Base-by-base conservation (phyloP, 768 basidiomycete species). In the Boletales sp. region DNA sequence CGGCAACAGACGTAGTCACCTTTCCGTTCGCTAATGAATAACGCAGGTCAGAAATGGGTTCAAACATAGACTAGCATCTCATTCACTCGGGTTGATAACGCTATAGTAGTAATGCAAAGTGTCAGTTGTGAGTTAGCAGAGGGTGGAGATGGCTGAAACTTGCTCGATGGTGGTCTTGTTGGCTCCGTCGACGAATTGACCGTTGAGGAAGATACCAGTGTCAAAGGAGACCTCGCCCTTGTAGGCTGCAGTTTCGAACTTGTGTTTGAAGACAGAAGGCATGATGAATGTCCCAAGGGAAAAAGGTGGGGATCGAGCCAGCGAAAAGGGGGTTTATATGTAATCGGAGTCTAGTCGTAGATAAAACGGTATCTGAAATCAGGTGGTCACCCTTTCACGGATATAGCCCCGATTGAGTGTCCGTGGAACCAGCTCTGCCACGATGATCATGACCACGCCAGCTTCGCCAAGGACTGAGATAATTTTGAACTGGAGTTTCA, bases 121-220 rank as follows among this genome's bases (percentile, higher is more conserved):
- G 43, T 45, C 13, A 40, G 30, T 27, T 10, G 11, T 30, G 37
- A 43, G 10, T 0, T 30, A 7, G 27, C 14, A 37, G 31, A 6
- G 14, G 38, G 24, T 1, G 18, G 17, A 19, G 11, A 5, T 17
- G 2, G n/a, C 34, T 19, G n/a, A 24, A 30, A 65, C 84, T 63
- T 59, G 88, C 87, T 87, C 84, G 61, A 90, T 84, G n/a, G 77
- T 79, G n/a, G 72, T 77, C 2, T 70, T 66, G 7, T 78, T 70
- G 17, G 74, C 72, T 17, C 83, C 81, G 32, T 82, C 80, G 13
- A 79, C 69, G 59, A 79, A 91, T 65, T 87, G 62, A 55, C 83
- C 83, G 59, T 80, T 74, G 63, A 92, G 87, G 73, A 83, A 90
- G 48, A 90, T 59, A 29, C 87, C 86, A 4, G 86, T 86, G 57